Conservation (phyloP, 2,329 filamentous ascomycete genomes). For the Teratosphaeria nubilosa region DNA sequence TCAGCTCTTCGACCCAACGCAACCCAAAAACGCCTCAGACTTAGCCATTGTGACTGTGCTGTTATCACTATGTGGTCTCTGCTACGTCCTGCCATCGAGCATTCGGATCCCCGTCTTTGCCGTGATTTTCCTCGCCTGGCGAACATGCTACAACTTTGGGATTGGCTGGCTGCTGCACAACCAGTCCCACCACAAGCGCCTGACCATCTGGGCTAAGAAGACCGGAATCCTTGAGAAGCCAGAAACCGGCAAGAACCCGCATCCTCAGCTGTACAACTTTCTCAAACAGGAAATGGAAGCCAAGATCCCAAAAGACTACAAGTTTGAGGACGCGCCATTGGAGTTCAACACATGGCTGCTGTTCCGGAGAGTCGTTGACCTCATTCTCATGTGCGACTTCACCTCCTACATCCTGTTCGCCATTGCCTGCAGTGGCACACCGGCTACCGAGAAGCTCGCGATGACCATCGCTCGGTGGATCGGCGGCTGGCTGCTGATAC, state of each 20-base stretch:
- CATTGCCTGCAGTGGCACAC: constrained; percentile 70
- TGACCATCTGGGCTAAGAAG: constrained; percentile 80
- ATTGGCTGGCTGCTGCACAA: constrained; percentile 82
- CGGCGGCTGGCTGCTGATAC: constrained; percentile 65
- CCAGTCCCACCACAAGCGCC: constrained; percentile 78
- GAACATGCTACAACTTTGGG: constrained; percentile 82
- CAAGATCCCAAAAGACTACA: constrained; percentile 89
- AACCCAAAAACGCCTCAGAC: constrained; percentile 93
- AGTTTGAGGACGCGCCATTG: constrained; percentile 81
- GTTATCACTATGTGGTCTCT: constrained; percentile 59
- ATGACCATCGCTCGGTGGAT: constrained; percentile 69
- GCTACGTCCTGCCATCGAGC: constrained; percentile 60
- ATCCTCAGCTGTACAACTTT: constrained; percentile 70
- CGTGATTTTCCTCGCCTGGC: constrained; percentile 80
- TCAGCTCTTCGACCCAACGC: constrained; percentile 83
- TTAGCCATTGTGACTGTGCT: constrained; percentile 69
- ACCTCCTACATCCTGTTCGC: constrained; percentile 94
- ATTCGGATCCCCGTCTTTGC: constrained; percentile 71
- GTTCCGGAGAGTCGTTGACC: constrained; percentile 87
- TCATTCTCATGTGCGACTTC: constrained; percentile 99
- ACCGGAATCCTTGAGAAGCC: constrained; percentile 80
- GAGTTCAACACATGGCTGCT: constrained; percentile 99
- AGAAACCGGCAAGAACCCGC: constrained; percentile 66
- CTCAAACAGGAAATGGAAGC: constrained; percentile 85
- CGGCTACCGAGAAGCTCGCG: constrained; percentile 57